Evolutionary conservation across 2,329 filamentous ascomycete genomes (phyloP).

Genomic region (Fusarium sp.): DNA sequence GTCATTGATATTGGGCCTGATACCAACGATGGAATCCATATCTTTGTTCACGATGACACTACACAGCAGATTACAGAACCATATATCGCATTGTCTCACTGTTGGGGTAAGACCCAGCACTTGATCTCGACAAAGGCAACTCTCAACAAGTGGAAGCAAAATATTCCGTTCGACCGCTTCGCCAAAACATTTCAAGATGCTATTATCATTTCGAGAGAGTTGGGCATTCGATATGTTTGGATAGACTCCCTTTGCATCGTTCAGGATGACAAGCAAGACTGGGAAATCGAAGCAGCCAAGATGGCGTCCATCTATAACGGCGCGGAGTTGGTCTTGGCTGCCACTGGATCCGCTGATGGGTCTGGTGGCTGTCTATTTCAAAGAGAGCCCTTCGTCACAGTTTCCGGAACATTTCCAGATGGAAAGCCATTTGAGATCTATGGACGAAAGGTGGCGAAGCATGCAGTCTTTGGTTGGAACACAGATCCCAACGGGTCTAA

Average conservation of each 20-base stretch:
- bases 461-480: constrained; percentile 26
- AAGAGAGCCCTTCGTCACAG: constrained; percentile 14
- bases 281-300: constrained; percentile 39
- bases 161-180: constrained; percentile 24
- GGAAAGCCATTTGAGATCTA: constrained; percentile 25
- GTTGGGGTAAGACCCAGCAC: constrained; percentile 30
- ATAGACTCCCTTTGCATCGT: constrained; percentile 42
- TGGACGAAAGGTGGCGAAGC: constrained; percentile 9
- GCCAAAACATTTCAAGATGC: constrained; percentile 35
- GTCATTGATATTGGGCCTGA: constrained; percentile 28
- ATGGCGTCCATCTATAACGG: constrained; percentile 41
- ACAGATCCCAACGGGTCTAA: background rate
- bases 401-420: constrained; percentile 11
- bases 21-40: constrained; percentile 25
- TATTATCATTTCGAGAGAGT: constrained; percentile 18
- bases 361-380: constrained; percentile 33
- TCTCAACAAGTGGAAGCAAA: constrained; percentile 23
- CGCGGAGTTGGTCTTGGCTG: constrained; percentile 37
- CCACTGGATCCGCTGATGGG: constrained; percentile 30
- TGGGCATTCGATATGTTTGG: constrained; percentile 39
- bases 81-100: constrained; percentile 37
- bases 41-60: constrained; percentile 23
- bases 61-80: background rate
- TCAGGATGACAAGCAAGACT: constrained; percentile 38
- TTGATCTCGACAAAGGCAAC: constrained; percentile 17